Conservation (phyloP, 345 rosid genomes). For the Rhodamnia rubescens region DNA sequence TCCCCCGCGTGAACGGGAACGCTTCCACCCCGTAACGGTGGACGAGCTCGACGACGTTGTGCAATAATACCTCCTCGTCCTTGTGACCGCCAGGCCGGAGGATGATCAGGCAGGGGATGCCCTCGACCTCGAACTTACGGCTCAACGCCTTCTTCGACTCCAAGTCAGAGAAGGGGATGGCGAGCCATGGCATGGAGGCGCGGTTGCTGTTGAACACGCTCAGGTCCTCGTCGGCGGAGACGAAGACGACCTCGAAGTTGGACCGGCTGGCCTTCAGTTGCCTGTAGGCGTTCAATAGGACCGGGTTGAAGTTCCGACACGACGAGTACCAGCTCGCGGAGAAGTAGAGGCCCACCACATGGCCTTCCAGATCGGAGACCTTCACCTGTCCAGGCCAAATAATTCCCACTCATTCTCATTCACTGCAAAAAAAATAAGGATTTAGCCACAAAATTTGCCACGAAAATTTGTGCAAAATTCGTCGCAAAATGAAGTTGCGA, state of each 20-base stretch:
- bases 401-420: neutral
- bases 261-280: conserved; percentile 25
- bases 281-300: conserved; percentile 20
- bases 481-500: too few relatives aligned
- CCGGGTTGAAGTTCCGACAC: conserved; percentile 30
- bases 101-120: conserved; percentile 40
- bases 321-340: conserved; percentile 54
- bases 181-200: conserved; percentile 50
- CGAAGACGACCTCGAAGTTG: conserved; percentile 37
- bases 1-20: conserved; percentile 42
- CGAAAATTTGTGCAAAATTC: too few relatives aligned
- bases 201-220: conserved; percentile 40
- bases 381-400: conserved; percentile 22
- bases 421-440: too few relatives aligned
- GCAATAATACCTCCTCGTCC: conserved; percentile 17
- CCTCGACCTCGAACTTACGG: conserved; percentile 33
- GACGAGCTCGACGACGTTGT: conserved; percentile 35
- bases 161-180: conserved; percentile 45
- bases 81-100: conserved; percentile 29
- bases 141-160: conserved; percentile 41
- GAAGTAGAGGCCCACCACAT: conserved; percentile 46
- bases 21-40: conserved; percentile 36
- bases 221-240: conserved; percentile 46
- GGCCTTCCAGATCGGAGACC: conserved; percentile 43
- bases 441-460: too few relatives aligned